Evolutionary conservation across 331 rosid genomes (phyloP).

Genomic region (Pyrus hybrid): DNA sequence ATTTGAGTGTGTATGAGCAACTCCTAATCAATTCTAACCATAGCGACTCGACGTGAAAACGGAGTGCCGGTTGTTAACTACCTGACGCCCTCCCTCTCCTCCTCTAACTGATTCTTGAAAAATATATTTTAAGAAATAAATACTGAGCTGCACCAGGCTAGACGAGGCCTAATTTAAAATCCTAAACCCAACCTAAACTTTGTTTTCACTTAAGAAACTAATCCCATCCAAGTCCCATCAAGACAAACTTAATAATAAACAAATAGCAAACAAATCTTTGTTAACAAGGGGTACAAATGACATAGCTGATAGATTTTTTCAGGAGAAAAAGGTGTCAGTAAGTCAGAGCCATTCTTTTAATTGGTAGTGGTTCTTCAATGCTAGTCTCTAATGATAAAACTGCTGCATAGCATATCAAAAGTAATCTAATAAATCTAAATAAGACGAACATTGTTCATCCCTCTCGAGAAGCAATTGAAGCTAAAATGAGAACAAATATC

Average conservation of each 20-base stretch:
- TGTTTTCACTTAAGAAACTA: not conserved
- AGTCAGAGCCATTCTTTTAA: not conserved
- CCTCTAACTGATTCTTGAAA: not conserved
- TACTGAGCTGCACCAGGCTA: not conserved
- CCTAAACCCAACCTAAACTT: not conserved
- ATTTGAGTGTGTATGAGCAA: not conserved
- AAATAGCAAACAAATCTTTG: not conserved
- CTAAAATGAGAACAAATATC: slow-evolving; percentile 11
- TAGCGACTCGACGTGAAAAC: too few relatives aligned
- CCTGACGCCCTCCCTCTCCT: too few relatives aligned
- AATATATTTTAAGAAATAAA: not conserved
- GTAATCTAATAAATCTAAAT: not conserved
- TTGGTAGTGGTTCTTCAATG: not conserved
- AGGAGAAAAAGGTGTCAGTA: not conserved
- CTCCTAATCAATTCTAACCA: not conserved
- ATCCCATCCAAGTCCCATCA: not conserved
- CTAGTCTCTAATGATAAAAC: not conserved
- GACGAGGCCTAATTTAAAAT: not conserved
- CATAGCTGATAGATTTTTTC: not conserved
- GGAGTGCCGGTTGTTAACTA: too few relatives aligned
- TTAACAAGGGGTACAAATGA: not conserved
- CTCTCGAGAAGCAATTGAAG: not conserved
- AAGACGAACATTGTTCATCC: not conserved
- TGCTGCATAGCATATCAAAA: not conserved
- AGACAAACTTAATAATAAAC: not conserved